phyloP scores from a whole-genome alignment of 2,329 filamentous ascomycete species.

The Fusarium sp. region DNA sequence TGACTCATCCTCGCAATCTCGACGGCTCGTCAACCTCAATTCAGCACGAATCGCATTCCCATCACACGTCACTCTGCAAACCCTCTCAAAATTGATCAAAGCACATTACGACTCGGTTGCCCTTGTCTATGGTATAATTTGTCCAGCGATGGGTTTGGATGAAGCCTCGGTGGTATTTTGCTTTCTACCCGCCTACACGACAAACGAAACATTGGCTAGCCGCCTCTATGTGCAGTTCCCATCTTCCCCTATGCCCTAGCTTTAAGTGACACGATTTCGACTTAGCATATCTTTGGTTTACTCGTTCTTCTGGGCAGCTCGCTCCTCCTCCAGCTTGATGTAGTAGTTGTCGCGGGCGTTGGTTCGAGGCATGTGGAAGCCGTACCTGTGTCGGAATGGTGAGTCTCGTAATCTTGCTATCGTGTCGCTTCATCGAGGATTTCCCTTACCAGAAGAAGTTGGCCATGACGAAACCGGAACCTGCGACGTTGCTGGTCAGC shows the following conservation, averaged over 20 bases:
- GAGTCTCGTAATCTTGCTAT: conserved; percentile 10
- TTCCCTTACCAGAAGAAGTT: conserved; percentile 68
- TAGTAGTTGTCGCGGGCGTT: conserved; percentile 69
- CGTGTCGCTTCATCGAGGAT: not conserved
- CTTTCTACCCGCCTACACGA: conserved; percentile 42
- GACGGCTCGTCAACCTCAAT: not conserved
- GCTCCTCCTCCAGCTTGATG: conserved; percentile 68
- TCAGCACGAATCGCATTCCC: not conserved
- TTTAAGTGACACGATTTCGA: conserved; percentile 5
- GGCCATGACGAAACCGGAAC: conserved; percentile 66
- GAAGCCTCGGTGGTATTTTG: conserved; percentile 43
- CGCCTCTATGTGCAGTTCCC: conserved; percentile 31
- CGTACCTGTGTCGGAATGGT: conserved; percentile 61
- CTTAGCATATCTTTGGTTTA: conserved; percentile 30
- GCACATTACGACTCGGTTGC: conserved; percentile 43
- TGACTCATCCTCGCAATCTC: not conserved
- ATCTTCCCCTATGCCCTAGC: conserved; percentile 11
- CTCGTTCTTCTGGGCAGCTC: conserved; percentile 56
- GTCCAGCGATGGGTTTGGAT: conserved; percentile 41
- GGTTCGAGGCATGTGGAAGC: conserved; percentile 71
- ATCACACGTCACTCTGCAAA: not conserved
- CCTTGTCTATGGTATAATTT: conserved; percentile 47
- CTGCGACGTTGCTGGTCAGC: conserved; percentile 56
- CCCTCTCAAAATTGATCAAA: conserved; percentile 22
- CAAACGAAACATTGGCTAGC: conserved; percentile 44